These are phyloP conservation scores for Nigrospora oryzae DNA, from an alignment of 2,329 filamentous ascomycete genomes.

Conservation along the genomic window DNA sequence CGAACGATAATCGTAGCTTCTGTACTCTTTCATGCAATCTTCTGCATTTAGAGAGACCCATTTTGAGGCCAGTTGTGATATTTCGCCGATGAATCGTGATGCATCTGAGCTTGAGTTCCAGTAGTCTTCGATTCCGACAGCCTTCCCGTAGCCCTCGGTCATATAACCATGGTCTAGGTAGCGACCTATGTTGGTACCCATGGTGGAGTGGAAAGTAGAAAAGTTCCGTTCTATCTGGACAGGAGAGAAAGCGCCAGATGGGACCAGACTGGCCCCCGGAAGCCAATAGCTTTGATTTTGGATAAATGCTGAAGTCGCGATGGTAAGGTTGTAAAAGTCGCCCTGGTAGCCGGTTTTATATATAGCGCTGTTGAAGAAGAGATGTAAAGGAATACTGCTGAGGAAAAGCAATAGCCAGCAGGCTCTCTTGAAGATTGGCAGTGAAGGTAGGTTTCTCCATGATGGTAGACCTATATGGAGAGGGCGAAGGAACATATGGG, in stretches of 20 bases:
- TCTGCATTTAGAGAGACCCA: too few species aligned
- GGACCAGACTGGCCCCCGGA: background rate
- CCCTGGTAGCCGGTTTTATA: background rate
- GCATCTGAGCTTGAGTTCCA: background rate
- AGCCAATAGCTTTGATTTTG: background rate
- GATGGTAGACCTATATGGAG: conserved; percentile 32
- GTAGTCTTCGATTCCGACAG: too few species aligned
- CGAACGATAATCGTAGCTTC: background rate
- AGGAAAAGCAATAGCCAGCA: conserved; percentile 3
- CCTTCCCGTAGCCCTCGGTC: too few species aligned
- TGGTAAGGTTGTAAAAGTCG: conserved; percentile 1
- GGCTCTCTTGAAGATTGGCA: background rate
- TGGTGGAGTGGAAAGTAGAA: too few species aligned
- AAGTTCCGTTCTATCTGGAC: too few species aligned
- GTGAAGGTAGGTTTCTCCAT: conserved; percentile 20
- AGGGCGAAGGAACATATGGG: conserved; percentile 28
- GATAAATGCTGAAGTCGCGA: conserved; percentile 3
- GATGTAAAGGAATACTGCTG: conserved; percentile 4
- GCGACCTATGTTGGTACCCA: too few species aligned
- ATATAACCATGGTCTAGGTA: too few species aligned
- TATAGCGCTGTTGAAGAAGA: conserved; percentile 4
- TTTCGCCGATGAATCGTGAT: background rate
- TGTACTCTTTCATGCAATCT: background rate
- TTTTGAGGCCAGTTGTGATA: conserved; percentile 2
- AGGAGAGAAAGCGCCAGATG: background rate